phyloP scores from a whole-genome alignment of 176 grass and related monocot genomes.

The Luzula sylvatica region DNA sequence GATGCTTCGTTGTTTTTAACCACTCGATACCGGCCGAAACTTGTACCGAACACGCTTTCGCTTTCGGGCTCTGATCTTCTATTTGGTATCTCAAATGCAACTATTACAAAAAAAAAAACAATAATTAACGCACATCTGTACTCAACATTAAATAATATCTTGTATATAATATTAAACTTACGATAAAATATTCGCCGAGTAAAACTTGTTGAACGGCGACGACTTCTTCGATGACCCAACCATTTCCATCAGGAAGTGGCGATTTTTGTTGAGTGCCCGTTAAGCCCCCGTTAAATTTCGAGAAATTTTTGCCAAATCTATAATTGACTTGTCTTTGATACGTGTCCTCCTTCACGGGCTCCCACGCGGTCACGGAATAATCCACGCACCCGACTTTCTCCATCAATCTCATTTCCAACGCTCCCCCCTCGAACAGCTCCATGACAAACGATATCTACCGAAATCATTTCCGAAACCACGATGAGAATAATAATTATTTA shows the following conservation, averaged over 20 bases:
- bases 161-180: slow-evolving; percentile 20
- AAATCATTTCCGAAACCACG: too few species aligned
- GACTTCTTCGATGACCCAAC: slow-evolving; percentile 84
- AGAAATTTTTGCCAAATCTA: slow-evolving; percentile 54
- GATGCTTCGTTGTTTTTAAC: slow-evolving; percentile 70
- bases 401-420: slow-evolving; percentile 58
- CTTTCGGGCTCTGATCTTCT: slow-evolving; percentile 35
- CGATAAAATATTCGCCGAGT: slow-evolving; percentile 64
- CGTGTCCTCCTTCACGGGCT: slow-evolving; percentile 46
- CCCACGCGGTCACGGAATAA: slow-evolving; percentile 74
- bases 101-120: slow-evolving; percentile 24
- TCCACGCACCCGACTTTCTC: slow-evolving; percentile 77
- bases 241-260: slow-evolving; percentile 51
- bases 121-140: not conserved
- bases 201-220: slow-evolving; percentile 52
- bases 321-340: slow-evolving; percentile 83
- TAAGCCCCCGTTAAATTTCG: slow-evolving; percentile 40
- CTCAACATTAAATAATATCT: not conserved
- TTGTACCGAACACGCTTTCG: slow-evolving; percentile 45
- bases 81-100: slow-evolving; percentile 72
- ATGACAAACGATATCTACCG: slow-evolving; percentile 51
- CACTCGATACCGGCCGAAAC: slow-evolving; percentile 53
- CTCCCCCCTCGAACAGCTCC: slow-evolving; percentile 70
- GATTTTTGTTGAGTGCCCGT: slow-evolving; percentile 83
- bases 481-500: too few species aligned